Conservation (phyloP, 225 moss, liverwort and hornwort species). For the Marchantia paleacea region DNA sequence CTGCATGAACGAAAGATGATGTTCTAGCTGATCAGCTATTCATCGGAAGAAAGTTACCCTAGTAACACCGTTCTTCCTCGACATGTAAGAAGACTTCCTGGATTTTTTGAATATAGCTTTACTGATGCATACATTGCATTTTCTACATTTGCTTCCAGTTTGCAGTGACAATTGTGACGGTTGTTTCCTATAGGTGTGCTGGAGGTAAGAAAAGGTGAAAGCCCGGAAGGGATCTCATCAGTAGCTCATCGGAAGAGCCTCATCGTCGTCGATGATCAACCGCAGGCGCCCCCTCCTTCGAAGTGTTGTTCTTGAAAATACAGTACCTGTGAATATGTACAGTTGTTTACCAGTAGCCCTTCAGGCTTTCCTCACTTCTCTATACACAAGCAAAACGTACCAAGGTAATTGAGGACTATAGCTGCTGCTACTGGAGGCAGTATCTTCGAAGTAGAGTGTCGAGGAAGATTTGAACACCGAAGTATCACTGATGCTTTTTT, state of each 20-base stretch:
- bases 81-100: too few relatives aligned
- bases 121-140: too few relatives aligned
- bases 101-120: too few relatives aligned
- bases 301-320: conserved; percentile 67
- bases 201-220: conserved; percentile 51
- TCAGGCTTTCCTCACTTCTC: neutral
- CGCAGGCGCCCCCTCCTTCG: conserved; percentile 59
- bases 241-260: conserved; percentile 66
- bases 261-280: conserved; percentile 67
- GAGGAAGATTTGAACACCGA: neutral
- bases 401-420: neutral
- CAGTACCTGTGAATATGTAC: conserved; percentile 20
- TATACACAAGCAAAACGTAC: neutral
- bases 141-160: too few relatives aligned
- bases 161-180: neutral
- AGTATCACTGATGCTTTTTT: neutral
- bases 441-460: neutral
- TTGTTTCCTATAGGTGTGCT: conserved; percentile 45
- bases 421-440: neutral
- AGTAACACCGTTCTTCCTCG: neutral
- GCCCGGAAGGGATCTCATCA: conserved; percentile 32
- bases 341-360: neutral
- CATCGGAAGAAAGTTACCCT: neutral
- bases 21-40: too few relatives aligned
- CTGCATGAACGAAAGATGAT: too few relatives aligned